Evolutionary conservation across 2,329 filamentous ascomycete genomes (phyloP).

Genomic region (Hypoxylon sp.): DNA sequence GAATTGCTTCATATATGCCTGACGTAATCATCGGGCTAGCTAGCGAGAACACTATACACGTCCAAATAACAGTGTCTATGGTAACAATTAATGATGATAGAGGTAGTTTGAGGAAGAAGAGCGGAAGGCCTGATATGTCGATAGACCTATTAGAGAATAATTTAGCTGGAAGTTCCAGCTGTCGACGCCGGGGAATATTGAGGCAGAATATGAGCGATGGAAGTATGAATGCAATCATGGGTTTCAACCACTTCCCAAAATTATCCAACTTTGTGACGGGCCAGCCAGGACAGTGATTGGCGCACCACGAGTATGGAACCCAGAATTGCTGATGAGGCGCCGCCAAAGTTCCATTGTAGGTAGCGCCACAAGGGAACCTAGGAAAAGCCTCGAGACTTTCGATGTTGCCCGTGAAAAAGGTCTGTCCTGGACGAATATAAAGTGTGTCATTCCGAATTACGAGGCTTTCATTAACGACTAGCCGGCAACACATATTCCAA

Average conservation of each 20-base stretch:
- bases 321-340: constrained; percentile 33
- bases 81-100: constrained; percentile 29
- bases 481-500: constrained; percentile 31
- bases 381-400: constrained; percentile 25
- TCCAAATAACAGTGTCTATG: constrained; percentile 30
- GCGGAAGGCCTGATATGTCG: constrained; percentile 10
- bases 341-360: constrained; percentile 20
- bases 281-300: constrained; percentile 30
- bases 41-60: constrained; percentile 21
- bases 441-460: constrained; percentile 29
- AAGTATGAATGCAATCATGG: constrained; percentile 32
- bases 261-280: constrained; percentile 8
- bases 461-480: constrained; percentile 33
- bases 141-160: constrained; percentile 23
- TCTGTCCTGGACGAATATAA: constrained; percentile 27
- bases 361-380: constrained; percentile 30
- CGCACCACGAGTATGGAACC: constrained; percentile 30
- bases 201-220: constrained; percentile 35
- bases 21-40: constrained; percentile 29
- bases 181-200: constrained; percentile 32
- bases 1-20: constrained; percentile 29
- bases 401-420: constrained; percentile 27
- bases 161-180: constrained; percentile 12
- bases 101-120: constrained; percentile 22
- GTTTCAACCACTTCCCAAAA: constrained; percentile 27